Evolutionary conservation across 495 filamentous ascomycete genomes (phyloP), one percentile per base, ranked within the genome.

Genomic region (Amniculicola lignicola): DNA sequence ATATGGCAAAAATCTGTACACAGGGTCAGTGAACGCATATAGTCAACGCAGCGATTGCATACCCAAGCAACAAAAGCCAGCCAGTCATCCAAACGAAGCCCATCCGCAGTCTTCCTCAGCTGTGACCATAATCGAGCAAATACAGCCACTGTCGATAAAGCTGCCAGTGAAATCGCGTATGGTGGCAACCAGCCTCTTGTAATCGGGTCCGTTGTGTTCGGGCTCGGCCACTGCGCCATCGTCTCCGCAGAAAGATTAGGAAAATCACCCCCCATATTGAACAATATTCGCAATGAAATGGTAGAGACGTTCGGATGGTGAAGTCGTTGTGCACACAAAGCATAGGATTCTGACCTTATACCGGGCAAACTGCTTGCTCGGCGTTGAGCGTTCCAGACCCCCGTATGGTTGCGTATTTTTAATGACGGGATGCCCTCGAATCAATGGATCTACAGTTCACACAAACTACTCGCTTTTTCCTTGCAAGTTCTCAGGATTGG

Each of bases 131-230:
- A 6, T 6, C 51, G 35, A 15, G 50, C 45, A 14, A 7, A 18
- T 6, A 59, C 11, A n/a, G 56, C 28, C 4, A 43, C 0, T 12
- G 51, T 51, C 10, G 61, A 6, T 12, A 52, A 3, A 35, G n/a
- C 22, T 7, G 39, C 22, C 14, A 64, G 27, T 6, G 42, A 22
- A 19, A 57, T 47, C 28, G 28, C 38, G 29, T 31, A 59, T 22
- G 45, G 23, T 29, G 56, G 45, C 23, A 50, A 54, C 61, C 61
- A 64, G 22, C 31, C 24, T 33, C 61, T 35, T 23, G 27, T 55
- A 7, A 36, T 23, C 0, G 61, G 55, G 19, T 62, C 23, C 6
- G 23, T 35, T 27, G 6, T 7, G 18, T 47, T 47, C 5, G 28
- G 22, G 6, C 14, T 18, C 12, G 61, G 61, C 61, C 61, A 64